Conservation (phyloP, 306 rosid species). For the Vicia villosa region DNA sequence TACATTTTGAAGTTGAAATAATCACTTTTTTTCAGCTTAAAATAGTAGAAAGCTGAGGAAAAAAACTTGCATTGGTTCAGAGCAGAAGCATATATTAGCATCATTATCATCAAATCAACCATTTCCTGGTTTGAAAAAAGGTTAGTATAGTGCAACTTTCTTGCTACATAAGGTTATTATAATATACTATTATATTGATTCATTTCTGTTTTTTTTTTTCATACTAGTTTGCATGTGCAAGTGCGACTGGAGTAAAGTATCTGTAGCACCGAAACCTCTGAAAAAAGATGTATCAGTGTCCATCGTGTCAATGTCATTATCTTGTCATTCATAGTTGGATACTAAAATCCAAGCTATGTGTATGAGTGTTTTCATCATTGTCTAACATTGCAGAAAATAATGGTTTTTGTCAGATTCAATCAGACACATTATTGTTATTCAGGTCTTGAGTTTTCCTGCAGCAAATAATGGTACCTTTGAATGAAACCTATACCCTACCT, state of each 20-base stretch:
- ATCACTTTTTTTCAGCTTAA: too few relatives aligned
- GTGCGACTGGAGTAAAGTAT: slow-evolving; percentile 4
- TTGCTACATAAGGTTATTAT: too few relatives aligned
- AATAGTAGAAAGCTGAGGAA: slow-evolving; percentile 34
- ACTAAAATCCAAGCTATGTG: slow-evolving; percentile 26
- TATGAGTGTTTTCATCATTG: slow-evolving; percentile 23
- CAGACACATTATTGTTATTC: slow-evolving; percentile 37
- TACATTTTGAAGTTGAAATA: slow-evolving; percentile 31
- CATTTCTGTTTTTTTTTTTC: too few relatives aligned
- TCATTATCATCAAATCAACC: background rate
- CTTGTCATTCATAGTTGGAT: background rate
- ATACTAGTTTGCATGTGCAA: background rate
- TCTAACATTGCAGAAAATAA: slow-evolving; percentile 38
- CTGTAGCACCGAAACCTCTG: too few relatives aligned
- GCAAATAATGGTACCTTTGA: slow-evolving; percentile 35
- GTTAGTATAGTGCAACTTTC: slow-evolving; percentile 8
- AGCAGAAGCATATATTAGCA: slow-evolving; percentile 24
- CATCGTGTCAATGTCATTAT: too few relatives aligned
- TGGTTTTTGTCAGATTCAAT: slow-evolving; percentile 29
- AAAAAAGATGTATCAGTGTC: too few relatives aligned
- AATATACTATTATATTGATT: too few relatives aligned
- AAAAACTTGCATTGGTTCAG: slow-evolving; percentile 6
- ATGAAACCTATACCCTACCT: slow-evolving; percentile 37
- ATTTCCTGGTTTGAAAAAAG: background rate
- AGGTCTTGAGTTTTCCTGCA: slow-evolving; percentile 35